Conservation (phyloP, 2,329 filamentous ascomycete genomes). For the Phyllachora maydis region DNA sequence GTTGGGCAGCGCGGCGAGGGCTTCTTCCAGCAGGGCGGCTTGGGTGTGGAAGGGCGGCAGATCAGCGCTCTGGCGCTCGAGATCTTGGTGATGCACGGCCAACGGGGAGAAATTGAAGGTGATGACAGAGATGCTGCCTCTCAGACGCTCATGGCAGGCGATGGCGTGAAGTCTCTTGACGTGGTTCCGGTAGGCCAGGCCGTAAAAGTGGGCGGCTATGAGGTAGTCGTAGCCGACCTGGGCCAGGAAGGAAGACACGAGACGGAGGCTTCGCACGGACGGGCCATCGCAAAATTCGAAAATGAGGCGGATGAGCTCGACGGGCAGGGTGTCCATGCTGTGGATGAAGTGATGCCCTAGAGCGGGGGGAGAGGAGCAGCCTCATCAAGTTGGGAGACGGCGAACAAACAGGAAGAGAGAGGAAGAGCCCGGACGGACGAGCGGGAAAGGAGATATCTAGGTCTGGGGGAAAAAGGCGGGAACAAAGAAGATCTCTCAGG, state of each 20-base stretch:
- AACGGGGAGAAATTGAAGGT: constrained; percentile 23
- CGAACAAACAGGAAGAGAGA: too few species aligned
- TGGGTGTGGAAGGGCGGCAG: constrained; percentile 15
- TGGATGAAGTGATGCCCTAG: too few species aligned
- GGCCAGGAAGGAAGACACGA: constrained; percentile 15
- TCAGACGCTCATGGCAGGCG: constrained; percentile 18
- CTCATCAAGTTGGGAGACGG: too few species aligned
- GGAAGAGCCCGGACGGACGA: too few species aligned
- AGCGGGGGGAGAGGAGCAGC: too few species aligned
- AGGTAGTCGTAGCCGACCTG: constrained; percentile 21
- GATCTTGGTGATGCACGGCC: constrained; percentile 15
- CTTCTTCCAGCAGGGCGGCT: constrained; percentile 14
- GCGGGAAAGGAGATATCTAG: too few species aligned
- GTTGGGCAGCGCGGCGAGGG: constrained; percentile 17
- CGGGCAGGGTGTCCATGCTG: constrained; percentile 11
- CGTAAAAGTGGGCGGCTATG: constrained; percentile 17
- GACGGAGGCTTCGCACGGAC: constrained; percentile 19
- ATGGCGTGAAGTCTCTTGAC: constrained; percentile 20
- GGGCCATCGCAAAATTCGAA: constrained; percentile 17
- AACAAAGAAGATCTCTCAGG: too few species aligned
- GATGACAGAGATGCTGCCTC: constrained; percentile 18
- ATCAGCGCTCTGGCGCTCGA: constrained; percentile 11
- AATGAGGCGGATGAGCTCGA: constrained; percentile 15
- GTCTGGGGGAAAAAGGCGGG: too few species aligned
- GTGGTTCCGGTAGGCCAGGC: constrained; percentile 22